These are phyloP conservation scores for Lachancea meyersii DNA, from an alignment of 805 yeast species.

Conservation along the genomic window DNA sequence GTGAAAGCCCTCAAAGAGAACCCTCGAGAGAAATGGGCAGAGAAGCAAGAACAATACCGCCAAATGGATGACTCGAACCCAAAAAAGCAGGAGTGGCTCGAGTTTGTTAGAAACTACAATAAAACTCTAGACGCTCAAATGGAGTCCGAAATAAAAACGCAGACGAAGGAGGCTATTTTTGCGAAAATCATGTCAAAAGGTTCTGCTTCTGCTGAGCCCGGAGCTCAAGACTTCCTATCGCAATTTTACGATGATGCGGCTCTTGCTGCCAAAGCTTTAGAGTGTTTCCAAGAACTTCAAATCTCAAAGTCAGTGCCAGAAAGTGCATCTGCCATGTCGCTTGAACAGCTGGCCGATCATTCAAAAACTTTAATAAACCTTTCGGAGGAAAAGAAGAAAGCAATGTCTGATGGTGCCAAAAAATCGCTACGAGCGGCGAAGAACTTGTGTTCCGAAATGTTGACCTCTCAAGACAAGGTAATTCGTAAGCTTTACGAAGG, in stretches of 20 bases:
- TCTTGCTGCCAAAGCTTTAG: conserved; percentile 17
- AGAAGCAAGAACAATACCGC: conserved; percentile 20
- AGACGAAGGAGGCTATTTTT: conserved; percentile 45
- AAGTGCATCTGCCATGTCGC: conserved; percentile 10
- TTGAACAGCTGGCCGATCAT: conserved; percentile 13
- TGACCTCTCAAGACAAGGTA: conserved; percentile 19
- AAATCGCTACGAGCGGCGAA: conserved; percentile 24
- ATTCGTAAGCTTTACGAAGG: conserved; percentile 31
- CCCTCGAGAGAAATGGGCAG: conserved; percentile 34
- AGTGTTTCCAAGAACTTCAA: conserved; percentile 22
- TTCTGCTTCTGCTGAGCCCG: conserved; percentile 18
- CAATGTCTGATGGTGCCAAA: conserved; percentile 21
- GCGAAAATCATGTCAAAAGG: conserved; percentile 35
- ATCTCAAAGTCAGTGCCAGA: conserved; percentile 18
- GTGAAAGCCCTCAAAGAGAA: conserved; percentile 48
- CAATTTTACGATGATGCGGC: conserved; percentile 34
- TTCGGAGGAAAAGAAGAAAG: conserved; percentile 19
- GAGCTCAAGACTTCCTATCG: conserved; percentile 31
- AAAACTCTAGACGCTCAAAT: conserved; percentile 19
- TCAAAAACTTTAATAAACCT: conserved; percentile 18
- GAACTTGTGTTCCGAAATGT: conserved; percentile 22
- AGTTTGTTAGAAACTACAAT: conserved; percentile 23
- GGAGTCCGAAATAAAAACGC: conserved; percentile 21
- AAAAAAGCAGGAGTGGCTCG: conserved; percentile 21
- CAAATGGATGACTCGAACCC: conserved; percentile 23